Base-by-base conservation (phyloP, 2,329 filamentous ascomycete genomes). In the Phialocephala sp. region DNA sequence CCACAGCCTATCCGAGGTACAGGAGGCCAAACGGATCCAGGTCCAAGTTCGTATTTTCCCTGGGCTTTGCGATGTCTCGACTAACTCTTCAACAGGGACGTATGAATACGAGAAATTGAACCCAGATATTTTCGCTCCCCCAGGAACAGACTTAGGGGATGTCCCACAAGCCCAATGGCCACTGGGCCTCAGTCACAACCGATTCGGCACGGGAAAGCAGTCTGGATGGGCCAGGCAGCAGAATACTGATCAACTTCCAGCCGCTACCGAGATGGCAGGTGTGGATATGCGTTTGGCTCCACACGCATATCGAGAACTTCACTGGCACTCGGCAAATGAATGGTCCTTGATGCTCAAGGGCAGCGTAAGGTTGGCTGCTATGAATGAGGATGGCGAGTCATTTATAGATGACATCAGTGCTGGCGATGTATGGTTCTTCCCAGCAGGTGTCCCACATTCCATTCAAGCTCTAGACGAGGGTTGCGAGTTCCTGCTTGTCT, bases 231-330 rank as follows among this genome's bases (percentile, higher is more conserved):
- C 85, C 8, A 78, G 86, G 2, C 85, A 88, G 72, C 83, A 87
- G 71, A 88, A 87, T 68, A 76, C 72, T 0, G 75, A 75, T 1
- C 82, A 85, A 11, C 79, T 88, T 65, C 85, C 86, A 8, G 58
- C 59, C 1, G 68, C 70, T 11, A 82, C 76, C 3, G 77, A 75
- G 15, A 86, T 87, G 83, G 85, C 85, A 0, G 85, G 84, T 52
- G 85, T 87, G 0, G 82, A 87, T 68, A 87, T 87, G 85, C 80
- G 84, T 47, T 79, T 88, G 1, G 81, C 80, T n/a, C 80, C 84
- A 0, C 77, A 84, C 32, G 85, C 83, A 0, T 89, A 89, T 67
- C 83, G 88, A 22, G 87, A 90, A 73, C 77, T 90, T 24, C 88
- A 90, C 69, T 90, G 85, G 85, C 85, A 88, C 69, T 84, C 81